phyloP scores from a whole-genome alignment of 2,329 filamentous ascomycete species.

The Pestalotiopsis sp. region DNA sequence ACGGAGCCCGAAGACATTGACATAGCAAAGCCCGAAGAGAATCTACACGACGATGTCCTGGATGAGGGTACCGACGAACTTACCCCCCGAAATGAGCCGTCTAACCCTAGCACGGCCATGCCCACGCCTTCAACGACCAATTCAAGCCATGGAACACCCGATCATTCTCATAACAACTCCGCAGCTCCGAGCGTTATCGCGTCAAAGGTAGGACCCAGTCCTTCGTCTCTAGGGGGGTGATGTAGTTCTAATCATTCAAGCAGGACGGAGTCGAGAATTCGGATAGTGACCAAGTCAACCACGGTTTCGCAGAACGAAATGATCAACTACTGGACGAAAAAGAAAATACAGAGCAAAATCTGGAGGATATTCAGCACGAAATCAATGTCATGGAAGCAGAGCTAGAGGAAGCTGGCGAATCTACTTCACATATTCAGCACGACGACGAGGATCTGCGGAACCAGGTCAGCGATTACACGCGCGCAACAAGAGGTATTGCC shows the following conservation, averaged over 20 bases:
- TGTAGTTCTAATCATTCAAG: background rate
- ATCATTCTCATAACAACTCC: slow-evolving; percentile 2
- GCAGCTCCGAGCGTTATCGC: slow-evolving; percentile 2
- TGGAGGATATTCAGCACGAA: slow-evolving; percentile 36
- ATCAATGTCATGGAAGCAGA: slow-evolving; percentile 39
- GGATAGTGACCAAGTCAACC: background rate
- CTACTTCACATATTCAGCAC: slow-evolving; percentile 15
- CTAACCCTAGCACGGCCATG: slow-evolving; percentile 13
- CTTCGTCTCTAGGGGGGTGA: background rate
- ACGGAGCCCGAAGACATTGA: slow-evolving; percentile 52
- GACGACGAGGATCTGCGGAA: slow-evolving; percentile 24
- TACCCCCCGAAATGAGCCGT: slow-evolving; percentile 15
- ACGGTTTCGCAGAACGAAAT: background rate
- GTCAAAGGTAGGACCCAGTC: background rate
- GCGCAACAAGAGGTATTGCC: slow-evolving; percentile 59
- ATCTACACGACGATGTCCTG: slow-evolving; percentile 32
- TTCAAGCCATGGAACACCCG: slow-evolving; percentile 1
- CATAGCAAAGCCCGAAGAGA: slow-evolving; percentile 45
- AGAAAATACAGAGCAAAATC: slow-evolving; percentile 27
- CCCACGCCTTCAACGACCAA: slow-evolving; percentile 7
- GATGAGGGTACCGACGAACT: slow-evolving; percentile 21
- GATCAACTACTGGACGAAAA: slow-evolving; percentile 4
- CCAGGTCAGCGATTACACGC: slow-evolving; percentile 54
- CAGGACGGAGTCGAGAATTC: background rate
- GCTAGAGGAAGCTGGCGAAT: slow-evolving; percentile 35